phyloP scores from a whole-genome alignment of 331 rosid species.

The Quercus lobata region DNA sequence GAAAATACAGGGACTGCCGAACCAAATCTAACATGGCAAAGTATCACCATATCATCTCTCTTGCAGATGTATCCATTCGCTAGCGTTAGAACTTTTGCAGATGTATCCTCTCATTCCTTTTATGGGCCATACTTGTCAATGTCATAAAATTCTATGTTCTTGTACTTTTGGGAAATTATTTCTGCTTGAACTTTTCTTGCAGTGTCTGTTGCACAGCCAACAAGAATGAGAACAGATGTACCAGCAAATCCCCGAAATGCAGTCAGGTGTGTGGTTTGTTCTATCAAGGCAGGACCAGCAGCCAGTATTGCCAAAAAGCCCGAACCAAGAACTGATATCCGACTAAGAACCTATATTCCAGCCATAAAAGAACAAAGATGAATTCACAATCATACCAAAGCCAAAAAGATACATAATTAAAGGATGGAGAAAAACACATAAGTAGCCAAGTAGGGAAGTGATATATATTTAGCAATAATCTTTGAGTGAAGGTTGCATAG shows the following conservation, averaged over 20 bases:
- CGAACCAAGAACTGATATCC: conserved; percentile 95
- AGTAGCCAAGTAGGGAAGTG: not conserved
- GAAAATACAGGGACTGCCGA: not conserved
- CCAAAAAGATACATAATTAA: not conserved
- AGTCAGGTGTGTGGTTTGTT: conserved; percentile 84
- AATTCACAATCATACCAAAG: conserved; percentile 5
- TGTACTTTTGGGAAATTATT: conserved; percentile 91
- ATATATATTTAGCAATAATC: not conserved
- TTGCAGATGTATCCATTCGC: not conserved
- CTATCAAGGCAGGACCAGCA: conserved; percentile 87
- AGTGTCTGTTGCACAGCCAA: conserved; percentile 94
- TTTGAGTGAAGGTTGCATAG: not conserved
- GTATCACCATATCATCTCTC: not conserved
- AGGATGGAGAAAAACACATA: not conserved
- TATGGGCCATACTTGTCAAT: conserved; percentile 53
- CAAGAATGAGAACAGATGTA: conserved; percentile 94
- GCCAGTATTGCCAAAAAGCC: conserved; percentile 89
- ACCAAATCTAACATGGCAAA: not conserved
- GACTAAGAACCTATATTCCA: conserved; percentile 67
- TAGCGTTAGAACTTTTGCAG: not conserved
- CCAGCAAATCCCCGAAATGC: conserved; percentile 97
- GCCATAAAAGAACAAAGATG: conserved; percentile 2
- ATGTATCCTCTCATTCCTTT: conserved; percentile 1
- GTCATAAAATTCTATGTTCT: conserved; percentile 92
- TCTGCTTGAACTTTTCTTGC: conserved; percentile 94